Evolutionary conservation across 805 yeast genomes (phyloP), one percentile per base, ranked within the genome.

Genomic region (Ogataea saltuana): DNA sequence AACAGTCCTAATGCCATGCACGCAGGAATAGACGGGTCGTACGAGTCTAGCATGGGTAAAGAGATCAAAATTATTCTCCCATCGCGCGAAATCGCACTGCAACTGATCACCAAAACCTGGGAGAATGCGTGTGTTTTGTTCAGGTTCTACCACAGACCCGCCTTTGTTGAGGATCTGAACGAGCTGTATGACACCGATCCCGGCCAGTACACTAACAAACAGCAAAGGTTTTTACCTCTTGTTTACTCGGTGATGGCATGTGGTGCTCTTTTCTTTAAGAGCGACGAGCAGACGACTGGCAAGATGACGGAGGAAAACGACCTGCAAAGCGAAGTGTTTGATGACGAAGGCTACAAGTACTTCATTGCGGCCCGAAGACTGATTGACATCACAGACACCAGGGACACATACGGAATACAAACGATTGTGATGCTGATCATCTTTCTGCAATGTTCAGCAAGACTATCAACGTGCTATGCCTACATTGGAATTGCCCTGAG

Each of bases 171-270:
- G 48, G 89, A 85, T 51, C 69, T 88, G 20, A 90, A 85, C 52
- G 78, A 85, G 42, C 66, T 88, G 20, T 88, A 88, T 63, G 83
- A 81, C 33, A 74, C 86, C 8, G 89, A 85, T 55, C 91, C 95
- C 1, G 72, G 75, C 12, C 76, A 77, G 45, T 84, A 81, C 61
- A 80, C 87, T 2, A 81, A 83, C 50, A 75, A 84, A 46, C 95
- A 87, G 59, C 83, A 78, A 47, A 76, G 80, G 52, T 84, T 88
- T 49, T 65, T 87, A 40, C 95, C 96, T 0, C 71, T 89, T 47
- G 80, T 88, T 31, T 88, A 88, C 64, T 79, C 93, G 1, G 85
- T 88, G n/a, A 72, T 89, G 67, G 96, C 96, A 0, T 87, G 88
- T 50, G 97, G 97, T 12, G 86, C 88, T 3, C 68, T 88, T 27